Base-by-base conservation (phyloP, 1,284 basidiomycete species). In the Blastosporella zonata region DNA sequence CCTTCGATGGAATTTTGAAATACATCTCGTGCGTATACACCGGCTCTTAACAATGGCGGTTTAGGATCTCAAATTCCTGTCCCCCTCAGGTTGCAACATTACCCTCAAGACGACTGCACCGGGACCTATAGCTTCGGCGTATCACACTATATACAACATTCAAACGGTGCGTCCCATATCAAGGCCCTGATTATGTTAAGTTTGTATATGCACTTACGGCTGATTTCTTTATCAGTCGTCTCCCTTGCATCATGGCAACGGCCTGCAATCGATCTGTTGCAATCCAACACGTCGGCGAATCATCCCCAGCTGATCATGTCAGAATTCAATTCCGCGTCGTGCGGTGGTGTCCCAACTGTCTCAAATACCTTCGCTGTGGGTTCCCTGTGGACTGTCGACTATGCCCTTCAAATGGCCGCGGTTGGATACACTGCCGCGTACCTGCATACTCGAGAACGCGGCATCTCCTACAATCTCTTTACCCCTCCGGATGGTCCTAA, bases 281-380 rank as follows among this genome's bases (percentile, higher is more conserved):
- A 60, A 39, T 62, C 64, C 13, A 55, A 56, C 22, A 55, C 56
- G 34, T 53, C 61, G 45, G 37, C 55, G 22, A 53, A 52, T 48
- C 57, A 57, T 36, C 68, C 64, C 40, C 52, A 60, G 51, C 62
- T 84, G 43, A 72, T 86, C 65, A 75, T 79, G 69, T 74, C 79
- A 43, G 84, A 87, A 61, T 84, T 81, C 59, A 87, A 85, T 64
- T 79, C 78, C 3, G 81, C 79, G 1, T 79, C 77, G 25, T 88
- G 85, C 63, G 82, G 83, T 49, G 85, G 85, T 13, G 55, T 70
- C 18, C 65, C 66, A 2, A 54, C 49, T 1, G 58, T 86, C 43
- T 82, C 81, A 10, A 73, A 85, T 57, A 79, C 77, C 23, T 87
- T 85, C 56, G 82, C 73, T 5, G 78, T 77, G 2, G 71, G 70